Evolutionary conservation across 2,329 filamentous ascomycete species (phyloP).

Genomic region (Fusarium udum): DNA sequence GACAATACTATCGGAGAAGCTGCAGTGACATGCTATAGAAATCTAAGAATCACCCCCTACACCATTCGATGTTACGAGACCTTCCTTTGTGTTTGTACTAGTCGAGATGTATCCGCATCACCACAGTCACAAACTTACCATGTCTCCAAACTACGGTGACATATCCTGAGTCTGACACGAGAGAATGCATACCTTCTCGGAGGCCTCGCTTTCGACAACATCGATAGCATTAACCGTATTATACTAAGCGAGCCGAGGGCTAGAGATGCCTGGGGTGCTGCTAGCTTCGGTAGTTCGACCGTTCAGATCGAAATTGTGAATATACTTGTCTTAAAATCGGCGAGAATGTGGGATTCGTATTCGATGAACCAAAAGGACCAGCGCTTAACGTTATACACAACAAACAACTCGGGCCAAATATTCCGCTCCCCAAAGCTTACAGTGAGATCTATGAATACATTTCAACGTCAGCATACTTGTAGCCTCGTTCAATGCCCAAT

Average conservation of each 20-base stretch:
- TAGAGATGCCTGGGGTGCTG: background rate
- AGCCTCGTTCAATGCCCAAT: background rate
- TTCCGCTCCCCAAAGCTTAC: background rate
- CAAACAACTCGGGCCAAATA: background rate
- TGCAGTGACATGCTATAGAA: background rate
- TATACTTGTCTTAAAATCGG: background rate
- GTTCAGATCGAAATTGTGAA: conserved; percentile 7
- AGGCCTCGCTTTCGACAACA: background rate
- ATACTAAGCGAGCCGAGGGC: background rate
- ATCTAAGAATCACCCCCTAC: background rate
- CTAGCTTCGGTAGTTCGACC: conserved; percentile 16
- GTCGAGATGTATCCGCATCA: background rate
- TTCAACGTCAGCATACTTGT: background rate
- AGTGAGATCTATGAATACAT: background rate
- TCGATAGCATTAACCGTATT: background rate
- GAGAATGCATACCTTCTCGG: background rate
- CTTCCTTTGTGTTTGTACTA: background rate
- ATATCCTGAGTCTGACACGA: background rate
- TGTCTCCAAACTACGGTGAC: background rate
- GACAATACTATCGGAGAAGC: background rate
- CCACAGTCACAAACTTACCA: background rate
- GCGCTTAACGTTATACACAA: background rate
- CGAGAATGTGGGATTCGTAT: background rate
- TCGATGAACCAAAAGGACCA: background rate
- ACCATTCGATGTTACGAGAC: background rate